A percentile compares a stretch with the other conserved stretches of the same genome.
phyloP scores from a whole-genome alignment of 2,329 filamentous ascomycete genomes.

The Penicillium sp. region DNA sequence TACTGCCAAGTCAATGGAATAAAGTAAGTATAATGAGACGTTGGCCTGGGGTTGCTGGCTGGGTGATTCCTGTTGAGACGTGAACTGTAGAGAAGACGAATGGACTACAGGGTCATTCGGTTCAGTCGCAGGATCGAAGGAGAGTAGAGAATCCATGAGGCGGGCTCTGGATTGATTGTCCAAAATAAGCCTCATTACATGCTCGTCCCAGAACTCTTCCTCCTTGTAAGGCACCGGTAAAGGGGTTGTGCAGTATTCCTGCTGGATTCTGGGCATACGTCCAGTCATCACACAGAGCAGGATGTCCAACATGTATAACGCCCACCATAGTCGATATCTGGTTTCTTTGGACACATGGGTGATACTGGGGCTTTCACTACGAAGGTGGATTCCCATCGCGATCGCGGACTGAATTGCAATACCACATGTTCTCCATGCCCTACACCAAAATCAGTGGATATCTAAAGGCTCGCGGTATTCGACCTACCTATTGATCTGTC shows the following conservation, averaged over 20 bases:
- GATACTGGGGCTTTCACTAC: not conserved
- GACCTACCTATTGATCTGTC: slow-evolving; percentile 43
- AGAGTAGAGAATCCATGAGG: not conserved
- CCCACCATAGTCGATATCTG: slow-evolving; percentile 9
- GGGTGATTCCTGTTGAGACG: not conserved
- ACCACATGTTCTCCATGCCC: slow-evolving; percentile 9
- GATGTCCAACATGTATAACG: slow-evolving; percentile 2
- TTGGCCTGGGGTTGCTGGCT: not conserved
- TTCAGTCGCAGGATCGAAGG: not conserved
- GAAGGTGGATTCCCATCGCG: slow-evolving; percentile 7
- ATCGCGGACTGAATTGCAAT: slow-evolving; percentile 7
- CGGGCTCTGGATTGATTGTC: not conserved
- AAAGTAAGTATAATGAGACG: slow-evolving; percentile 2
- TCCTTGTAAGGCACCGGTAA: slow-evolving; percentile 3
- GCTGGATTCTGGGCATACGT: slow-evolving; percentile 3
- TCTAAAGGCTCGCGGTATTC: not conserved
- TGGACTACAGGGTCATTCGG: not conserved
- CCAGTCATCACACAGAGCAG: slow-evolving; percentile 4
- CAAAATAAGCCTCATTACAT: not conserved
- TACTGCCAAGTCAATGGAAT: slow-evolving; percentile 3
- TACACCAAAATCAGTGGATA: not conserved
- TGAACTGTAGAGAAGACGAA: not conserved
- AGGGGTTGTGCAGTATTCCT: slow-evolving; percentile 4
- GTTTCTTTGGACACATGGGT: slow-evolving; percentile 7
- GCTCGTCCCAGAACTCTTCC: slow-evolving; percentile 3